phyloP scores from a whole-genome alignment of 75 land plant species.

The Pinus tabuliformis region DNA sequence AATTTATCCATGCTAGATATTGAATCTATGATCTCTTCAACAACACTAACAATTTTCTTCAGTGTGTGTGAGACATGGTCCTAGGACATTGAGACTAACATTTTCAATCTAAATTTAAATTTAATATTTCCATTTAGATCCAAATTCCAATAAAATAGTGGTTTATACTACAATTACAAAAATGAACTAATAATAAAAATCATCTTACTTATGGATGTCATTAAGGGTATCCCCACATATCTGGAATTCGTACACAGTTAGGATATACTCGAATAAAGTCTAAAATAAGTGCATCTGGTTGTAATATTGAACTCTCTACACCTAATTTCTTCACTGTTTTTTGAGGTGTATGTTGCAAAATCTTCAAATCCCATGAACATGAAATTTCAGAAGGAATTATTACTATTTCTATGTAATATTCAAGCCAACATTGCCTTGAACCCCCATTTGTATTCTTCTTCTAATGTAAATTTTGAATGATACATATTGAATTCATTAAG shows the following conservation, averaged over 20 bases:
- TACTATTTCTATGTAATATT: neutral
- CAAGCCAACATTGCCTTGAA: too few relatives aligned
- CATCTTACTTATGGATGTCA: slow-evolving; percentile 37
- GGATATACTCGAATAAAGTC: slow-evolving; percentile 72
- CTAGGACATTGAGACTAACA: slow-evolving; percentile 20
- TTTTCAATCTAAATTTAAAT: neutral
- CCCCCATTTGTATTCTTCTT: too few relatives aligned
- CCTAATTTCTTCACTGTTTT: slow-evolving; percentile 41
- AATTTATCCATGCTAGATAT: slow-evolving; percentile 49
- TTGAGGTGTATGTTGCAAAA: slow-evolving; percentile 50
- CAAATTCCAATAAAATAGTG: slow-evolving; percentile 1
- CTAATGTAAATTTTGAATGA: too few relatives aligned
- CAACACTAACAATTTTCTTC: slow-evolving; percentile 51
- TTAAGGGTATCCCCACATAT: slow-evolving; percentile 44
- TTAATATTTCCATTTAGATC: neutral
- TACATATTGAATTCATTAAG: too few relatives aligned
- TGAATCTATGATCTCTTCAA: slow-evolving; percentile 49
- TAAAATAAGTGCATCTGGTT: slow-evolving; percentile 71
- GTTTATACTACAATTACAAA: neutral
- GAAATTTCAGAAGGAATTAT: neutral
- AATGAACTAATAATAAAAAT: slow-evolving; percentile 1
- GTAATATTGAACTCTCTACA: slow-evolving; percentile 37
- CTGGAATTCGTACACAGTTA: slow-evolving; percentile 74
- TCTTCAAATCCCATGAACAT: slow-evolving; percentile 35
- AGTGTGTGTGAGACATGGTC: slow-evolving; percentile 46